Evolutionary conservation across 495 filamentous ascomycete species (phyloP), one percentile per base, ranked within the genome.

Genomic region (Penicillium turbatum): DNA sequence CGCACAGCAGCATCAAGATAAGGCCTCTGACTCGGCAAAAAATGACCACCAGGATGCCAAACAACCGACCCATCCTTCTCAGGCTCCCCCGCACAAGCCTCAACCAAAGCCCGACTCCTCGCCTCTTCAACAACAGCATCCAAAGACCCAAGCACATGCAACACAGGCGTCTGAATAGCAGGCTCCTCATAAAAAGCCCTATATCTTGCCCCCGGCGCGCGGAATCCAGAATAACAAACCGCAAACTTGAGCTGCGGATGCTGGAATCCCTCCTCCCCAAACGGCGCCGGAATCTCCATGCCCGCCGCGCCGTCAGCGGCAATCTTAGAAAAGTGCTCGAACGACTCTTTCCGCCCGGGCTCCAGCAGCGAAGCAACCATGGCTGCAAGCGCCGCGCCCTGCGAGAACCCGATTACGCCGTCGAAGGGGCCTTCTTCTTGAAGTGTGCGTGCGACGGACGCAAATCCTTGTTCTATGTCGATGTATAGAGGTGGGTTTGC

Each of bases 41-140:
- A 95, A 69, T 98, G 93, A 0, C 93, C 92, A 12, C 93, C 93
- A 2, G 93, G 92, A 75, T 97, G 93, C 59, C 80, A 84, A 35
- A 95, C 79, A 30, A 91, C 84, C 56, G 72, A 79, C 9, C 71
- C 80, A 12, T 82, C 82, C 39, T 64, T 66, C 60, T 73, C 73
- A 15, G 72, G 68, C 39, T 76, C 69, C 1, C 79, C 75, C 47
- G 66, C 77, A 70, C 88, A 95, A 45, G 80, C 76, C 15, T 86
- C 81, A 32, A 88, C 78, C 57, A 97, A 68, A 48, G 73, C 74
- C 63, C 77, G 65, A 65, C 79, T 86, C 62, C 88, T 72, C 41
- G 60, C 59, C 76, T 96, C 91, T 35, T 88, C 87, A 17, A 98
- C 92, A 9, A 97, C 88, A 26, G 84, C 86, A 79, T 98, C 93